Evolutionary conservation across 1,284 basidiomycete species (phyloP).

Genomic region (Apiotrichum veenhuisii): DNA sequence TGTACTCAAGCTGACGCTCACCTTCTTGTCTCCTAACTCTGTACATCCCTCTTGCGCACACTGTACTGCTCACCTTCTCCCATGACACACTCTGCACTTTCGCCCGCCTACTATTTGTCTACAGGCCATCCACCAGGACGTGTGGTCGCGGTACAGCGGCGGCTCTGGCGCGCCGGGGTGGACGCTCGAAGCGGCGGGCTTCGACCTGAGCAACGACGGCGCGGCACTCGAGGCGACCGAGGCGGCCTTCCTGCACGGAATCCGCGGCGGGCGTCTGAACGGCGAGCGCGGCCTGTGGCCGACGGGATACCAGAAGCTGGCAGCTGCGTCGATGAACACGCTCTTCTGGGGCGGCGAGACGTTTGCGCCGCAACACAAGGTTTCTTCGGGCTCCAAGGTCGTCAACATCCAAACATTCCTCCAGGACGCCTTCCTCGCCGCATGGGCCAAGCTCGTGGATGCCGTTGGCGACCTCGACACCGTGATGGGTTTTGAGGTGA

Average conservation of each 20-base stretch:
- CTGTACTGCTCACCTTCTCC: no score
- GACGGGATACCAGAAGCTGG: conserved; percentile 76
- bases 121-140: conserved; percentile 74
- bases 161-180: conserved; percentile 90
- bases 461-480: conserved; percentile 69
- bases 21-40: neutral
- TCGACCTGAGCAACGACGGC: conserved; percentile 58
- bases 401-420: conserved; percentile 76
- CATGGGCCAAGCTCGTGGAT: conserved; percentile 67
- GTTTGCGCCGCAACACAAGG: conserved; percentile 69
- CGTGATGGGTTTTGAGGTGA: conserved; percentile 89
- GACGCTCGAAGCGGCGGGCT: conserved; percentile 76
- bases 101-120: no score
- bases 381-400: conserved; percentile 55
- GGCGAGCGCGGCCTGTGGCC: conserved; percentile 79
- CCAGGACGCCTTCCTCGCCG: conserved; percentile 74
- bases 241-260: conserved; percentile 76
- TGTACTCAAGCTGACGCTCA: neutral
- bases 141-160: conserved; percentile 91
- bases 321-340: conserved; percentile 81
- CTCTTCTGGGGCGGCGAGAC: conserved; percentile 86
- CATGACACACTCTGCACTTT: no score
- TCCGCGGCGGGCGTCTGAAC: conserved; percentile 53
- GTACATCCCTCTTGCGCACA: no score
- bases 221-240: conserved; percentile 69